These are phyloP conservation scores for Parafenestella ontariensis DNA, from an alignment of 2,329 filamentous ascomycete species.

Conservation along the genomic window DNA sequence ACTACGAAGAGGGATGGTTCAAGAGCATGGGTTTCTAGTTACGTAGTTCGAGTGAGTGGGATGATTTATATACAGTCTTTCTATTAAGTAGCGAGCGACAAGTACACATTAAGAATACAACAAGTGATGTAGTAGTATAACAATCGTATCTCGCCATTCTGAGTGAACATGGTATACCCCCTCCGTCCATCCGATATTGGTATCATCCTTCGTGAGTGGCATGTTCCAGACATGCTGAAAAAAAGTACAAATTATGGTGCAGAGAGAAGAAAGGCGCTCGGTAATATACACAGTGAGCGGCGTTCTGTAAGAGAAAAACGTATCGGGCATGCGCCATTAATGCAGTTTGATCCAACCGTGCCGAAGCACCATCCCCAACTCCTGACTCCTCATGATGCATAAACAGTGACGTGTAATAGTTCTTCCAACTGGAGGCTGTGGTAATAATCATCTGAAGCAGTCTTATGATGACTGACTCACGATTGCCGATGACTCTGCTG, in stretches of 20 bases:
- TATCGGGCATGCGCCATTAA: neutral
- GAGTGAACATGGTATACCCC: conserved; percentile 23
- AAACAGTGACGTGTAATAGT: neutral
- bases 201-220: conserved; percentile 20
- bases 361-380: neutral
- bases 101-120: conserved; percentile 12
- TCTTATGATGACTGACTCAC: conserved; percentile 2
- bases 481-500: conserved; percentile 36
- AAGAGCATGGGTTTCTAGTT: no score
- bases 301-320: conserved; percentile 23
- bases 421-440: neutral
- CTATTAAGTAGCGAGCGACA: conserved; percentile 11
- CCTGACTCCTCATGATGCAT: neutral
- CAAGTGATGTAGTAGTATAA: conserved; percentile 1
- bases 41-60: no score
- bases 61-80: neutral
- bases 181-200: conserved; percentile 3
- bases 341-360: neutral
- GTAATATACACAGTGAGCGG: conserved; percentile 14
- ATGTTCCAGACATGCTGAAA: conserved; percentile 29
- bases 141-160: conserved; percentile 9
- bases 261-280: conserved; percentile 1
- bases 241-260: conserved; percentile 17
- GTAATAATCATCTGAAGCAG: neutral
- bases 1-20: no score